These are phyloP conservation scores for Zopfia rhizophila DNA, from an alignment of 2,329 filamentous ascomycete genomes.

Conservation along the genomic window DNA sequence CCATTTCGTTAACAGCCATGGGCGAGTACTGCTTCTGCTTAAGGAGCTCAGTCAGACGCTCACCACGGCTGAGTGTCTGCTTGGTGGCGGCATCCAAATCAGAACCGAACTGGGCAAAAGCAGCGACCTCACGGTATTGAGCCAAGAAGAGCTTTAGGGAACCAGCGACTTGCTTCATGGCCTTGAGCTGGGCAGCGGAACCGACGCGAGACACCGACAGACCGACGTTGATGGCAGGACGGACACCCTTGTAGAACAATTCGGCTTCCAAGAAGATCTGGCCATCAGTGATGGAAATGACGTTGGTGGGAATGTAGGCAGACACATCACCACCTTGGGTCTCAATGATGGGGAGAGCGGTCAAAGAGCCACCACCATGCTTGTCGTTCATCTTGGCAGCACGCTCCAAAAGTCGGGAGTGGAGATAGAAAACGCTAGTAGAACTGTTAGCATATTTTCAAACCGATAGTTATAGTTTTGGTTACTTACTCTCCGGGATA, in stretches of 20 bases:
- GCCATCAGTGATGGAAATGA: conserved; percentile 99
- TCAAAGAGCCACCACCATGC: conserved; percentile 94
- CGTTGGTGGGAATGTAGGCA: conserved; percentile 99
- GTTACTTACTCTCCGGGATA: conserved; percentile 85
- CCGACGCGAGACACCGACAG: conserved; percentile 99
- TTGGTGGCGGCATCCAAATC: conserved; percentile 99
- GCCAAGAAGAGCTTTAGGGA: conserved; percentile 99
- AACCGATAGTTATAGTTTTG: not conserved
- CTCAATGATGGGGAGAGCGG: conserved; percentile 97
- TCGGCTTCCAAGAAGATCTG: conserved; percentile 99
- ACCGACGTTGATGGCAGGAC: conserved; percentile 99
- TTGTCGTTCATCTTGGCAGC: conserved; percentile 98
- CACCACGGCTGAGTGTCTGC: conserved; percentile 97
- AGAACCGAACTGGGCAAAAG: conserved; percentile 99
- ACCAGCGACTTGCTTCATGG: conserved; percentile 99
- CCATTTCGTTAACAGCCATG: conserved; percentile 99
- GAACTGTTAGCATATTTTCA: conserved; percentile 29
- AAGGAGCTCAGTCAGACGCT: conserved; percentile 97
- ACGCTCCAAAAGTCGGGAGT: conserved; percentile 99
- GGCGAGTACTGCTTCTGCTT: conserved; percentile 99
- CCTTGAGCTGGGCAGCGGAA: conserved; percentile 99
- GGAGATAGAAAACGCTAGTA: conserved; percentile 88
- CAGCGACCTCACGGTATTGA: conserved; percentile 99
- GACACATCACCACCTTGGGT: conserved; percentile 99
- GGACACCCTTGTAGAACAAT: conserved; percentile 99